Percentiles rank a stretch among this genome's conserved stretches.
phyloP scores from a whole-genome alignment of 345 rosid genomes.

The Salix purpurea region DNA sequence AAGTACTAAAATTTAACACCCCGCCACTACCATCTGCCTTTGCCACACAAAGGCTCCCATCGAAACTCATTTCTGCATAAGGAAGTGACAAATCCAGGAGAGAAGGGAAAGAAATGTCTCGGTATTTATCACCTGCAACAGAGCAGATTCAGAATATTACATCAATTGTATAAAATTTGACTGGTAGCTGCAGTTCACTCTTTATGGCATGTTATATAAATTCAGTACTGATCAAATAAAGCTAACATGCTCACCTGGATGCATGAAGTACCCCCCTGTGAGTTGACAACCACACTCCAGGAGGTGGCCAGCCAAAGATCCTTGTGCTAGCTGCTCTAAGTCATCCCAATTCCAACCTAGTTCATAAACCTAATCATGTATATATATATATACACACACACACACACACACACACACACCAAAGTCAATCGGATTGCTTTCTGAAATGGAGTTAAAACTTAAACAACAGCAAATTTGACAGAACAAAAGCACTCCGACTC shows the following conservation, averaged over 20 bases:
- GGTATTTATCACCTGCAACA: slow-evolving; percentile 57
- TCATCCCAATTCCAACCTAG: slow-evolving; percentile 95
- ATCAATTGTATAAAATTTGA: neutral
- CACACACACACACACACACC: no score
- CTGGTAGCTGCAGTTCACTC: neutral
- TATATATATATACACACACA: no score
- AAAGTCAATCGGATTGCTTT: slow-evolving; percentile 1
- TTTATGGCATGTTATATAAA: neutral
- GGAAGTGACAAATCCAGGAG: slow-evolving; percentile 85
- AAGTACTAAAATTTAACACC: slow-evolving; percentile 59
- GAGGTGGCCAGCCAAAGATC: slow-evolving; percentile 86
- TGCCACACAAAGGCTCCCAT: slow-evolving; percentile 54
- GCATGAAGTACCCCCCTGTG: slow-evolving; percentile 98
- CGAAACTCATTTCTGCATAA: slow-evolving; percentile 63
- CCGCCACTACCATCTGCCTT: slow-evolving; percentile 83
- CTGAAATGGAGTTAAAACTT: neutral
- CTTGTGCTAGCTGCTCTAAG: slow-evolving; percentile 71
- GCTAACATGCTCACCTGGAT: slow-evolving; percentile 58
- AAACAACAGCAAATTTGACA: neutral
- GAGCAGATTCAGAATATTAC: slow-evolving; percentile 15
- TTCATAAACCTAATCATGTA: slow-evolving; percentile 61
- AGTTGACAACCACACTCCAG: slow-evolving; percentile 96
- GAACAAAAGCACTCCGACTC: neutral
- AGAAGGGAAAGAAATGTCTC: slow-evolving; percentile 48
- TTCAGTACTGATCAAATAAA: slow-evolving; percentile 1